Evolutionary conservation across 2,329 filamentous ascomycete species (phyloP).

Genomic region (Aureobasidium subglaciale): DNA sequence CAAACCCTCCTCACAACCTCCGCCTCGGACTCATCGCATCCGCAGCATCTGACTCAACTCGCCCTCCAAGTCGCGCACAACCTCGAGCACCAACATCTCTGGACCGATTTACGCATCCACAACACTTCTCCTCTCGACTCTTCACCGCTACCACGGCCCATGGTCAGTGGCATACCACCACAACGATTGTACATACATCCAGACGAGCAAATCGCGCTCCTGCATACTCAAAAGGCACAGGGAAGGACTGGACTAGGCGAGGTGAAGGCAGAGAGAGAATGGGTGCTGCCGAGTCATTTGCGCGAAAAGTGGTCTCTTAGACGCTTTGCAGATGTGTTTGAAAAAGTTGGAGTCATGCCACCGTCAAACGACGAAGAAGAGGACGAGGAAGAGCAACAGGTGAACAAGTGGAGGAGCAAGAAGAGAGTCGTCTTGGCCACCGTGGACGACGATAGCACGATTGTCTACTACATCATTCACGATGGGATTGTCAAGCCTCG

Average conservation of each 20-base stretch:
- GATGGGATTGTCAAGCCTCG: conserved; percentile 82
- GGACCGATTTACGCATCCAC: conserved; percentile 56
- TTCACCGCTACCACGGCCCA: conserved; percentile 46
- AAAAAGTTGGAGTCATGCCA: conserved; percentile 43
- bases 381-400: conserved; percentile 18
- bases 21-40: conserved; percentile 15
- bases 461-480: conserved; percentile 79
- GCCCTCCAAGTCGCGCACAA: conserved; percentile 60
- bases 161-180: conserved; percentile 68
- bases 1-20: conserved; percentile 18
- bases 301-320: conserved; percentile 65
- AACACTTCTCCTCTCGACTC: conserved; percentile 16
- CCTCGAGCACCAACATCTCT: conserved; percentile 68
- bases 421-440: conserved; percentile 71
- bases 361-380: conserved; percentile 17
- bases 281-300: conserved; percentile 68
- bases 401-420: conserved; percentile 37
- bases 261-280: conserved; percentile 52
- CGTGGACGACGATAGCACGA: conserved; percentile 70
- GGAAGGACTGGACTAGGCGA: conserved; percentile 28
- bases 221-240: conserved; percentile 46
- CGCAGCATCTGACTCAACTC: conserved; percentile 38
- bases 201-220: conserved; percentile 69
- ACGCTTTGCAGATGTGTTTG: conserved; percentile 62
- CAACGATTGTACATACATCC: conserved; percentile 70